phyloP scores from a whole-genome alignment of 352 stramenopile genomes.

The Globisporangium cederbergense region DNA sequence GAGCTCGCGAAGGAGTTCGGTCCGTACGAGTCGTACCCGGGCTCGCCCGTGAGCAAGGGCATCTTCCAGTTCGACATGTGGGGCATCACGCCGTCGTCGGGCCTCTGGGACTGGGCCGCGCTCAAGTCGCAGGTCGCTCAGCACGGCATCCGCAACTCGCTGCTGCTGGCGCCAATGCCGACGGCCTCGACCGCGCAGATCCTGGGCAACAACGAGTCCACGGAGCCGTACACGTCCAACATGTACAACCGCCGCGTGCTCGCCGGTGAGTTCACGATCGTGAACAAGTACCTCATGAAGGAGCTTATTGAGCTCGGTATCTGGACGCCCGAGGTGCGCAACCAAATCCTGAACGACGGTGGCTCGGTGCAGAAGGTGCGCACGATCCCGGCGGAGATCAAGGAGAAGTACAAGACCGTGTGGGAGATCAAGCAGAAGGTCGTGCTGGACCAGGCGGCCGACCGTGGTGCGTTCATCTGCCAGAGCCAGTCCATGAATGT shows the following conservation, averaged over 20 bases:
- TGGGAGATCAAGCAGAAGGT: slow-evolving; percentile 99
- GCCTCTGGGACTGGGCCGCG: slow-evolving; percentile 94
- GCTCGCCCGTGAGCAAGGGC: slow-evolving; percentile 95
- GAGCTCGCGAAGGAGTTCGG: slow-evolving; percentile 93
- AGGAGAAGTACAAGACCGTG: slow-evolving; percentile 99
- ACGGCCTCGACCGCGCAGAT: slow-evolving; percentile 99
- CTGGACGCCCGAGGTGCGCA: slow-evolving; percentile 97
- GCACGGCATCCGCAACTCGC: slow-evolving; percentile 97
- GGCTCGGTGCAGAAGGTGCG: slow-evolving; percentile 94
- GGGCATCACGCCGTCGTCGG: slow-evolving; percentile 90
- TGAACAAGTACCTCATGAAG: slow-evolving; percentile 99
- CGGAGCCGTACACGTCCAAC: slow-evolving; percentile 99
- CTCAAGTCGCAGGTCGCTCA: slow-evolving; percentile 93
- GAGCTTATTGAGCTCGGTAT: slow-evolving; percentile 95
- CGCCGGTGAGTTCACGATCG: slow-evolving; percentile 98
- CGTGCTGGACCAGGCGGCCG: slow-evolving; percentile 97
- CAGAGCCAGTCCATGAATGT: slow-evolving; percentile 98
- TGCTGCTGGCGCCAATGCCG: slow-evolving; percentile 99
- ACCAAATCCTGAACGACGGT: slow-evolving; percentile 98
- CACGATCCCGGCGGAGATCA: slow-evolving; percentile 74
- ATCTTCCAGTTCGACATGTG: slow-evolving; percentile 99
- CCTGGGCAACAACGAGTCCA: slow-evolving; percentile 99
- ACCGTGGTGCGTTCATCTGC: slow-evolving; percentile 98
- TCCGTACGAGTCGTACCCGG: slow-evolving; percentile 95
- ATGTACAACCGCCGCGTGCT: slow-evolving; percentile 99